Conservation (phyloP, 2,329 filamentous ascomycete species). For the Helotiales sp. region DNA sequence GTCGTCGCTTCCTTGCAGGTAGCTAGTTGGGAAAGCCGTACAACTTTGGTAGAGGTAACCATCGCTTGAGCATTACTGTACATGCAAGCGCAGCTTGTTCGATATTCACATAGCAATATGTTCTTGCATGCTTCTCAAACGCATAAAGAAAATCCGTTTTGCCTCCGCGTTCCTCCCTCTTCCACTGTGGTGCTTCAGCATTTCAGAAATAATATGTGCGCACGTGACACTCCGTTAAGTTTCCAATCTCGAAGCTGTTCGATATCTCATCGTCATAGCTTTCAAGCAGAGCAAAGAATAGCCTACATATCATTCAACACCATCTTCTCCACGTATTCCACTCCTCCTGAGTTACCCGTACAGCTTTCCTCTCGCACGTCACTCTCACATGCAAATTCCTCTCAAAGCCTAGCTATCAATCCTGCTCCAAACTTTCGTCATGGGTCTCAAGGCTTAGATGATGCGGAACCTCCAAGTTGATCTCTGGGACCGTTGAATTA, state of each 20-base stretch:
- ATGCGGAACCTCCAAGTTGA: not conserved
- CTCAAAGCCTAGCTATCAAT: too few species aligned
- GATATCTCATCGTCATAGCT: not conserved
- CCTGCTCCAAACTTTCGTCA: not conserved
- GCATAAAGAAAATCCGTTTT: too few species aligned
- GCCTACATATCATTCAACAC: not conserved
- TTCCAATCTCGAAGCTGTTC: not conserved
- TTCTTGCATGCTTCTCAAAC: too few species aligned
- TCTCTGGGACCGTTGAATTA: not conserved
- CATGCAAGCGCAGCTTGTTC: not conserved
- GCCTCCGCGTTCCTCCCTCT: not conserved
- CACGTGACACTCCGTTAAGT: not conserved
- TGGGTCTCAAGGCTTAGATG: not conserved
- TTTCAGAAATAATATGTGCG: not conserved
- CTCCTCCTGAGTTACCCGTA: not conserved
- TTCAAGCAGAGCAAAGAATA: not conserved
- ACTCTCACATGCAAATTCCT: not conserved
- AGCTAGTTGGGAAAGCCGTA: too few species aligned
- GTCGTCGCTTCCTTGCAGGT: not conserved
- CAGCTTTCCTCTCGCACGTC: not conserved
- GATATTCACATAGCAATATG: too few species aligned
- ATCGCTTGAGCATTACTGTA: not conserved
- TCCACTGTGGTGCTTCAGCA: not conserved
- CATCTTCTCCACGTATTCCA: too few species aligned
- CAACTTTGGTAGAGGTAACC: too few species aligned